Evolutionary conservation across 1,284 basidiomycete genomes (phyloP), one percentile per base, ranked within the genome.

Genomic region (Pascua sp.): DNA sequence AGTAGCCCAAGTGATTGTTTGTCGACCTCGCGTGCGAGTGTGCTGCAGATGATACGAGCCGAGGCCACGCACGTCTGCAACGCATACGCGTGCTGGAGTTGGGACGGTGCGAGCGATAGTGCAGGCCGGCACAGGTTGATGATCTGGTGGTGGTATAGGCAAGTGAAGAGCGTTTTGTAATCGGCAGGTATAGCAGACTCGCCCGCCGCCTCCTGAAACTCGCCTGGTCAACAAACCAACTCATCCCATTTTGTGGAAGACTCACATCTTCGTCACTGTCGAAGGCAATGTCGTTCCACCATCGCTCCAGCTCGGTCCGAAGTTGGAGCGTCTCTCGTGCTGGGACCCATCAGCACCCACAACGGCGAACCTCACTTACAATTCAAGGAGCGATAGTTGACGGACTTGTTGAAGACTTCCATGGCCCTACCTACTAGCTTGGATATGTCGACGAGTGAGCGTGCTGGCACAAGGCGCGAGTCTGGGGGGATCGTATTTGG

Each of bases 231-330:
- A 13, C 7, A 32, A 32, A 32, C 7, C 4, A 7, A 3, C 24
- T 32, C 24, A 32, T 32, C 24, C 24, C 24, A 32, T 3, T 3
- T 40, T 47, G 11, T 43, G 56, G 18, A 51, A 49, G 16, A 13
- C 7, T 38, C 11, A 32, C 13, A 43, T 51, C 53, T 10, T 51
- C 52, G 46, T 57, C 57, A 12, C 17, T 15, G 32, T 57, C 53
- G 36, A 59, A 49, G 40, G 46, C 56, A 7, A 64, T 59, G 41
- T 66, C 66, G 49, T 62, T 64, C 66, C 66, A 67, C 66, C 66
- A 67, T 12, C 49, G 47, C 18, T 67, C 66, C 15, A 67, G 58
- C 24, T 55, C 53, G 13, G 59, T 57, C 15, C 64, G 57, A 17
- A 67, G 50, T n/a, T 50, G 49, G 2, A 67, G 48, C 2, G 57